Evolutionary conservation across 805 yeast species (phyloP).

Genomic region (Wickerhamiella alocasiicola): DNA sequence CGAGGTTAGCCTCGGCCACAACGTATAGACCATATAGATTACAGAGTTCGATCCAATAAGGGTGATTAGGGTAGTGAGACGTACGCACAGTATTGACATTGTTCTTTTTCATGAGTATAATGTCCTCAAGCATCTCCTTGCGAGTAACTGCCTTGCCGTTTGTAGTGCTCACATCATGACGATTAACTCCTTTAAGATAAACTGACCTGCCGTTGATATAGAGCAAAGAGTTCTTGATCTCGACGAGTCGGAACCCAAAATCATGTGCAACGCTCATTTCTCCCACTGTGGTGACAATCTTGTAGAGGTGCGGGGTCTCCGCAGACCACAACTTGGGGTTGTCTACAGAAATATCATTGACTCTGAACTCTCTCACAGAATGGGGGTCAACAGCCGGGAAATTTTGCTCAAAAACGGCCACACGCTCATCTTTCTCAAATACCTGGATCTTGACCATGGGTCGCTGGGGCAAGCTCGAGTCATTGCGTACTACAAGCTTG

Average conservation of each 20-base stretch:
- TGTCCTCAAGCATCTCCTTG: conserved; percentile 27
- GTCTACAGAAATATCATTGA: conserved; percentile 10
- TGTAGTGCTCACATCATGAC: conserved; percentile 30
- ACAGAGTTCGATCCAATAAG: conserved; percentile 26
- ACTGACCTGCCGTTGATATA: conserved; percentile 26
- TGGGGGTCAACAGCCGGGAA: background rate
- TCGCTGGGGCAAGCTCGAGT: conserved; percentile 1
- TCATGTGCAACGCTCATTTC: background rate
- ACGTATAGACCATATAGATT: conserved; percentile 29
- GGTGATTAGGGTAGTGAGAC: conserved; percentile 31
- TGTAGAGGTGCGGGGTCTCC: conserved; percentile 27
- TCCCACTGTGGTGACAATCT: conserved; percentile 19
- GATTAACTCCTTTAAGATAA: conserved; percentile 28
- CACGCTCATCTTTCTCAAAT: background rate
- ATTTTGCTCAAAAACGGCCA: background rate
- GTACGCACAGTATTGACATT: conserved; percentile 30
- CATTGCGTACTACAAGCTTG: conserved; percentile 9
- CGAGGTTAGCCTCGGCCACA: conserved; percentile 31
- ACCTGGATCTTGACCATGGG: background rate
- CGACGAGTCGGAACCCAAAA: conserved; percentile 26
- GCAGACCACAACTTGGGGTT: conserved; percentile 29
- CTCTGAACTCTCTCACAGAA: background rate
- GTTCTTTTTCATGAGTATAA: conserved; percentile 27
- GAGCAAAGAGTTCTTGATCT: conserved; percentile 23
- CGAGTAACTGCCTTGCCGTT: conserved; percentile 29